Conservation (phyloP, 495 filamentous ascomycete genomes). For the Aspergillus steynii region DNA sequence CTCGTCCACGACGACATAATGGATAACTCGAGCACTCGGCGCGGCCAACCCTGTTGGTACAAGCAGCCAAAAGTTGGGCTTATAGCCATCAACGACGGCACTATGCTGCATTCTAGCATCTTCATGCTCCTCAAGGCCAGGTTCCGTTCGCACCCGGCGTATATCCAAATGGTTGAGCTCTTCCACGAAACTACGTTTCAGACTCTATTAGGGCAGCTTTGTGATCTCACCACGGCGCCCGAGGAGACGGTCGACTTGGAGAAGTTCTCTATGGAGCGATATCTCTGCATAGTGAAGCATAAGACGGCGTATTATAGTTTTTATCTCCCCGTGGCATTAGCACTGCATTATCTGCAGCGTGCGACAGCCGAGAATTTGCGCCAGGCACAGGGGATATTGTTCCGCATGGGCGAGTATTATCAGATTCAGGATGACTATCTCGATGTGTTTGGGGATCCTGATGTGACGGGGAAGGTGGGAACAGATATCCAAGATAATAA, state of each 20-base stretch:
- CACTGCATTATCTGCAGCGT: slow-evolving; percentile 68
- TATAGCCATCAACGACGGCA: slow-evolving; percentile 88
- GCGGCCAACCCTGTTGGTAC: slow-evolving; percentile 88
- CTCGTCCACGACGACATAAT: slow-evolving; percentile 94
- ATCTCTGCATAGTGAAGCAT: slow-evolving; percentile 85
- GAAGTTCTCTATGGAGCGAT: slow-evolving; percentile 80
- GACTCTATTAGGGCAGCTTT: slow-evolving; percentile 83
- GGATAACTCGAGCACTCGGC: slow-evolving; percentile 79
- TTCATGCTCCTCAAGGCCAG: slow-evolving; percentile 77
- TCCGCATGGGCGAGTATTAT: slow-evolving; percentile 90
- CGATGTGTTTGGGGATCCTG: slow-evolving; percentile 83
- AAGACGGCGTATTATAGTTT: slow-evolving; percentile 97
- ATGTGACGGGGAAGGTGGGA: slow-evolving; percentile 89
- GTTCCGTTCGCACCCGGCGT: slow-evolving; percentile 71
- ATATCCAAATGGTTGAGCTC: slow-evolving; percentile 76
- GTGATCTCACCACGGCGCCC: slow-evolving; percentile 81
- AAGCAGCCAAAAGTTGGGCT: slow-evolving; percentile 74
- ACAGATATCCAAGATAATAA: slow-evolving; percentile 95
- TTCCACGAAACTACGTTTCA: slow-evolving; percentile 82
- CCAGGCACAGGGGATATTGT: slow-evolving; percentile 73
- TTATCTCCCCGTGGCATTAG: slow-evolving; percentile 86
- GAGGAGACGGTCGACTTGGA: slow-evolving; percentile 62
- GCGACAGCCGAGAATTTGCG: slow-evolving; percentile 74
- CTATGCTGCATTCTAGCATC: slow-evolving; percentile 78
- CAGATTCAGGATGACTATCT: slow-evolving; percentile 93